These are phyloP conservation scores for Marsdenia floribunda DNA, from an alignment of 257 asterid species.

Conservation along the genomic window DNA sequence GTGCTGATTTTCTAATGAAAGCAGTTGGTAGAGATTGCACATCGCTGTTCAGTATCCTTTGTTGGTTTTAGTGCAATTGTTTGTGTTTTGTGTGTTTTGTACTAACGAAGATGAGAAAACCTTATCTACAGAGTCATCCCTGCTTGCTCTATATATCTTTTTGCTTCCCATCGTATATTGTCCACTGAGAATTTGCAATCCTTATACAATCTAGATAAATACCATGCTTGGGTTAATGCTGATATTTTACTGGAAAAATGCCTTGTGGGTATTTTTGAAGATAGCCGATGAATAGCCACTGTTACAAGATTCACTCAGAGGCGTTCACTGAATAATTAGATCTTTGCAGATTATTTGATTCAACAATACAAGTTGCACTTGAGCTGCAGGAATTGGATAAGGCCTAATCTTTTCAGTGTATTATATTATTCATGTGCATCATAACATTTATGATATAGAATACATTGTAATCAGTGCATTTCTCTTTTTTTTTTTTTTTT, in stretches of 20 bases:
- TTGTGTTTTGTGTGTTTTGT: not conserved
- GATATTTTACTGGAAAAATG: conserved; percentile 84
- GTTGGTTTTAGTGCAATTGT: not conserved
- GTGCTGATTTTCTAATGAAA: conserved; percentile 83
- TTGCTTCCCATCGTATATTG: not conserved
- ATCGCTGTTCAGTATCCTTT: conserved; percentile 90
- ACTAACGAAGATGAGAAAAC: too few species aligned
- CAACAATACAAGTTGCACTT: conserved; percentile 1
- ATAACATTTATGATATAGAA: not conserved
- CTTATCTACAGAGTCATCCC: not conserved
- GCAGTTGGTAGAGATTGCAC: conserved; percentile 98
- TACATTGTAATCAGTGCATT: not conserved
- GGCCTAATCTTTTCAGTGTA: not conserved
- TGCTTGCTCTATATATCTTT: not conserved
- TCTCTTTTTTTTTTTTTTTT: too few species aligned
- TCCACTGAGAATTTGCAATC: conserved; percentile 31
- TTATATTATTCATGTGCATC: conserved; percentile 1
- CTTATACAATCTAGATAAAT: conserved; percentile 59
- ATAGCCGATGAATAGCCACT: conserved; percentile 23
- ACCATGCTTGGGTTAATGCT: conserved; percentile 95
- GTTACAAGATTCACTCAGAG: not conserved
- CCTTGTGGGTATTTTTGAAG: conserved; percentile 74
- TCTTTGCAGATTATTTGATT: conserved; percentile 1
- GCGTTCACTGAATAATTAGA: not conserved
- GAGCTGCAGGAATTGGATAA: conserved; percentile 1